Conservation (phyloP, 805 yeast species). For the Trichomonascus vanleenenianus region DNA sequence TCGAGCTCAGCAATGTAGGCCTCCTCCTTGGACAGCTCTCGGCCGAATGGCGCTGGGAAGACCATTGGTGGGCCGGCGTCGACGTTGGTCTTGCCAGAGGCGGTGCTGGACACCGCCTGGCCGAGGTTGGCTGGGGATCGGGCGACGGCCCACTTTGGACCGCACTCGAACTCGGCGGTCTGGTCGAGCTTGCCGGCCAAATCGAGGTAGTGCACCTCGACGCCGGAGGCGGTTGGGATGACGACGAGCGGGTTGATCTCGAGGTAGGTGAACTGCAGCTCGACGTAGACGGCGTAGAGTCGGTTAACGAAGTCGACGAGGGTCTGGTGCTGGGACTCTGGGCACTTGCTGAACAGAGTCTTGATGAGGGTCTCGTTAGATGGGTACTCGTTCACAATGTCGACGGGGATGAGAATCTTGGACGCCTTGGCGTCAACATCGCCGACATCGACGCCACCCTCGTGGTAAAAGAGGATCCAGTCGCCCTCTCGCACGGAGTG, state of each 20-base stretch:
- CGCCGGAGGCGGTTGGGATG: constrained; percentile 32
- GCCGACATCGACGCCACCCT: constrained; percentile 43
- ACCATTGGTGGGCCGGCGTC: constrained; percentile 43
- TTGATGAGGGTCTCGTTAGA: constrained; percentile 29
- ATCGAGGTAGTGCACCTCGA: constrained; percentile 39
- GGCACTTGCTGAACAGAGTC: constrained; percentile 33
- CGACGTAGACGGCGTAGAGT: constrained; percentile 40
- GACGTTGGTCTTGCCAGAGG: constrained; percentile 23
- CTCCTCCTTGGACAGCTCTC: constrained; percentile 38
- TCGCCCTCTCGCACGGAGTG: constrained; percentile 42
- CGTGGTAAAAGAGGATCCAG: constrained; percentile 40
- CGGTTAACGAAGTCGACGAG: constrained; percentile 39
- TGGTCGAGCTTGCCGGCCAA: constrained; percentile 42
- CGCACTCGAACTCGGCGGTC: constrained; percentile 42
- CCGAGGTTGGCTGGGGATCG: constrained; percentile 37
- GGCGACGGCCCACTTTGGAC: constrained; percentile 42
- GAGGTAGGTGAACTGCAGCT: constrained; percentile 38
- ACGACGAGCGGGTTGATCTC: constrained; percentile 42
- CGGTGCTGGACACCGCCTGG: constrained; percentile 17
- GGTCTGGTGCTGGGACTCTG: constrained; percentile 33
- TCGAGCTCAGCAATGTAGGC: constrained; percentile 41
- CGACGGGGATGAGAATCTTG: constrained; percentile 36
- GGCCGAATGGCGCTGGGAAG: constrained; percentile 43
- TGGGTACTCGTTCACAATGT: constrained; percentile 34
- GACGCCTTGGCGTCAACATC: constrained; percentile 41